Base-by-base conservation (phyloP, 1,139 yeast species). In the Blastobotrys petasosporus region DNA sequence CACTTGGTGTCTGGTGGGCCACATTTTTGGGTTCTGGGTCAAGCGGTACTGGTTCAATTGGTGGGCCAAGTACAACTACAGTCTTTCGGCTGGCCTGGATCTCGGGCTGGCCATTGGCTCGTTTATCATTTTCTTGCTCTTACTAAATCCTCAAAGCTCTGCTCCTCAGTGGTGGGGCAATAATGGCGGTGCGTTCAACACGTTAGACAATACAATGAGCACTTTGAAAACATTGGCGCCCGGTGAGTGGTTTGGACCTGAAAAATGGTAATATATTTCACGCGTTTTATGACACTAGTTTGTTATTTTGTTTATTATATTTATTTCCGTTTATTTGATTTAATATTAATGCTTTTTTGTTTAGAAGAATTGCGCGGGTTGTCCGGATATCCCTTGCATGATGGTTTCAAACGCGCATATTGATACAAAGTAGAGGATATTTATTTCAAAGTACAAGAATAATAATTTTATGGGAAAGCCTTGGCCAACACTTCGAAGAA, bases 21-120 rank as follows among this genome's bases (percentile, higher is more conserved):
- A 76, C 42, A 51, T 67, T n/a, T 79, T 77, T 62, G 76, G 76
- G 43, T 77, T 65, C 63, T 71, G 66, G 61, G 61, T 78, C 50
- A 75, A 75, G 54, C 68, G 74, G 41, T 66, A 66, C 52, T 74
- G 71, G 66, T 74, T 76, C 59, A 71, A 71, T 52, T 80, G 84
- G 85, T 80, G 84, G 84, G 67, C 77, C 38, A 79, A 79, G 66
- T 80, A 80, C 66, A 77, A 77, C 61, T 79, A 76, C 58, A 67
- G 77, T 23, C 64, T 79, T 49, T 74, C 81, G 25, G 80, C 81
- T 1, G 84, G 78, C 17, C 57, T 80, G 51, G 81, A 76, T 56
- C 66, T 76, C 44, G 80, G 83, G 41, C 63, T 79, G 51, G 80
- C 80, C 4, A 67, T 76, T 58, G 70, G 77, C 10, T 66, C 75